A percentile compares a stretch with the other conserved stretches of the same genome.
Conservation (phyloP, 2,329 filamentous ascomycete species). For the Aspergillus udagawae region DNA sequence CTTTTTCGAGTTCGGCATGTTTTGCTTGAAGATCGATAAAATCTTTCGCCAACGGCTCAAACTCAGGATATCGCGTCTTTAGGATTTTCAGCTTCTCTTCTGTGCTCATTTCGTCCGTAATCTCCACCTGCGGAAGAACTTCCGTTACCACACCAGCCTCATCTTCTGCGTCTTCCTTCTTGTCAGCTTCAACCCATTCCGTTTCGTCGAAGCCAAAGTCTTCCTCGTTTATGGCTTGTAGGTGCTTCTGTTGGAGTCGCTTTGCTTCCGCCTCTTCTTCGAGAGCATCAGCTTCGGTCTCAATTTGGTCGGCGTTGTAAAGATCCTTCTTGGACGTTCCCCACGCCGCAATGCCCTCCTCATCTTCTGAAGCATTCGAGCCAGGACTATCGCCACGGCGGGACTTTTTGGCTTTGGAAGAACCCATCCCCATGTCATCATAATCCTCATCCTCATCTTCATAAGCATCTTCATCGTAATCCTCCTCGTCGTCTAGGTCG, state of each 20-base stretch:
- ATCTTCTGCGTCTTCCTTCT: slow-evolving; percentile 44
- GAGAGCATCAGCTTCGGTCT: slow-evolving; percentile 69
- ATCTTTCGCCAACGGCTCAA: slow-evolving; percentile 79
- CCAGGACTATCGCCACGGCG: slow-evolving; percentile 18
- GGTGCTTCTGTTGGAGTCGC: slow-evolving; percentile 82
- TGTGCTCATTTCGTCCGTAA: slow-evolving; percentile 72
- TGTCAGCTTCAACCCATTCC: slow-evolving; percentile 68
- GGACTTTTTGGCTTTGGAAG: slow-evolving; percentile 11
- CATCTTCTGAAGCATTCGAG: slow-evolving; percentile 31
- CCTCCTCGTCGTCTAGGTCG: slow-evolving; percentile 37
- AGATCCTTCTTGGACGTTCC: slow-evolving; percentile 84
- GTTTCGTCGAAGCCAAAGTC: slow-evolving; percentile 92
- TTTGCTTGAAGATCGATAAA: slow-evolving; percentile 65
- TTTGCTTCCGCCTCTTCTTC: slow-evolving; percentile 91
- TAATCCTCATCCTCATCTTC: slow-evolving; percentile 34
- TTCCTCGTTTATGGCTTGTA: slow-evolving; percentile 81
- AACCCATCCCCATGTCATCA: slow-evolving; percentile 24
- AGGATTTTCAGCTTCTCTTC: slow-evolving; percentile 74
- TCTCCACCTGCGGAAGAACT: slow-evolving; percentile 76
- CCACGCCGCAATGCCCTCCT: slow-evolving; percentile 68
- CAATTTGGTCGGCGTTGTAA: slow-evolving; percentile 79
- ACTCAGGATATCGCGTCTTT: slow-evolving; percentile 82
- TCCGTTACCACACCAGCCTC: slow-evolving; percentile 68
- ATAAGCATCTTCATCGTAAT: slow-evolving; percentile 44
- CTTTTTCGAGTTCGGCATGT: slow-evolving; percentile 55